Percentiles rank a stretch among this genome's conserved stretches.
These are phyloP conservation scores for Heritiera littoralis DNA, from an alignment of 345 rosid genomes.

Conservation along the genomic window DNA sequence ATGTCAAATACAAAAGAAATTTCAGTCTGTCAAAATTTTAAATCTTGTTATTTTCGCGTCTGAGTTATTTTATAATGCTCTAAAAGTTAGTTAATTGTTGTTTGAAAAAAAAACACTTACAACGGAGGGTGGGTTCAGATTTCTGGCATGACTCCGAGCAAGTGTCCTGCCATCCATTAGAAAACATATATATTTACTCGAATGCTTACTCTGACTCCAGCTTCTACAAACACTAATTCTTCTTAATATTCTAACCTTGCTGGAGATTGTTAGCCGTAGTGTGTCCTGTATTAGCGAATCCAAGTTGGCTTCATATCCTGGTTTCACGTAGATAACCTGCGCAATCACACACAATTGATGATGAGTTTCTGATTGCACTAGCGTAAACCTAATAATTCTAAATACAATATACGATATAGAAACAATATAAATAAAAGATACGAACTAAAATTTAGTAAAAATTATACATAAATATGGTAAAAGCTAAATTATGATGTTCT, in stretches of 20 bases:
- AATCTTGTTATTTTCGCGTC: too few relatives aligned
- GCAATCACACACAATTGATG: not conserved
- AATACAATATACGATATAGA: too few relatives aligned
- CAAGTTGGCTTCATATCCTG: constrained; percentile 72
- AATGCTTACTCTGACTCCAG: not conserved
- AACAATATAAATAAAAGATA: too few relatives aligned
- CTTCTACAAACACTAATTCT: too few relatives aligned
- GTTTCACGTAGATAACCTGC: constrained; percentile 89
- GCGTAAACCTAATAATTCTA: too few relatives aligned
- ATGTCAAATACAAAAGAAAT: too few relatives aligned
- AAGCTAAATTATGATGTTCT: too few relatives aligned
- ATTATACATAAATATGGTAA: too few relatives aligned
- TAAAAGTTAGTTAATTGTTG: not conserved
- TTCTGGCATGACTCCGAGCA: constrained; percentile 77
- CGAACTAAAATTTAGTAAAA: too few relatives aligned
- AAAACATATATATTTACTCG: not conserved
- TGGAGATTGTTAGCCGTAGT: constrained; percentile 53
- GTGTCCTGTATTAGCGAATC: constrained; percentile 80
- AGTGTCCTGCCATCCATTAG: constrained; percentile 45
- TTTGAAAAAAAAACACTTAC: constrained; percentile 37
- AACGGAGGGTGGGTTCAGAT: constrained; percentile 55
- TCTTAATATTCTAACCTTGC: constrained; percentile 36
- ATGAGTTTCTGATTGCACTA: not conserved
- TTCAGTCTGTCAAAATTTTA: too few relatives aligned
- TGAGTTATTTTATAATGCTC: not conserved